Percentiles rank a stretch among this genome's conserved stretches.
Evolutionary conservation across 2,329 filamentous ascomycete genomes (phyloP).

Genomic region (Harringtonia aguacate): DNA sequence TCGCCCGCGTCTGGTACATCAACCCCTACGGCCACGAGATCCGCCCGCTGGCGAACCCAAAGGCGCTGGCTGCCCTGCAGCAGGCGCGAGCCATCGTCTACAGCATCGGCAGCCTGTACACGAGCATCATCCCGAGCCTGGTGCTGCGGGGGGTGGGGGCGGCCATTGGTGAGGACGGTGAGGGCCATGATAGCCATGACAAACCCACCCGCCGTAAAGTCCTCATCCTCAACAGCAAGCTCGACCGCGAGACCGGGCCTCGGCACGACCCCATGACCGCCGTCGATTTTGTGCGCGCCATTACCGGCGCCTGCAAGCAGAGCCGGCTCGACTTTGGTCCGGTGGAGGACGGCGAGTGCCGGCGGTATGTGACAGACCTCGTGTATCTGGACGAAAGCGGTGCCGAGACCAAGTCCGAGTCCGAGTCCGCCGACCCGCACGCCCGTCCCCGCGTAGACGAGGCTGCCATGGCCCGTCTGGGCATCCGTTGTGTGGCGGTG

Average conservation of each 20-base stretch:
- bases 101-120: slow-evolving; percentile 90
- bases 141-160: slow-evolving; percentile 66
- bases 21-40: slow-evolving; percentile 98
- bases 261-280: slow-evolving; percentile 54
- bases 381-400: slow-evolving; percentile 73
- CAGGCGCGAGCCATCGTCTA: slow-evolving; percentile 65
- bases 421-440: not conserved
- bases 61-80: slow-evolving; percentile 59
- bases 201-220: slow-evolving; percentile 45
- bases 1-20: slow-evolving; percentile 88
- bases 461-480: slow-evolving; percentile 49
- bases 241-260: slow-evolving; percentile 81
- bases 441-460: slow-evolving; percentile 53
- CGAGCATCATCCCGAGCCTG: slow-evolving; percentile 73
- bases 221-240: slow-evolving; percentile 70
- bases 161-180: slow-evolving; percentile 42
- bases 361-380: slow-evolving; percentile 70
- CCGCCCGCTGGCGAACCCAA: slow-evolving; percentile 69
- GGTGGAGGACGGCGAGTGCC: slow-evolving; percentile 35
- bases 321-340: slow-evolving; percentile 40
- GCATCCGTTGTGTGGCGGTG: slow-evolving; percentile 67
- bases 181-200: not conserved
- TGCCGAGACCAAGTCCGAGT: no score
- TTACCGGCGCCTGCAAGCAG: slow-evolving; percentile 63
- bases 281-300: slow-evolving; percentile 70